phyloP scores from a whole-genome alignment of 2,329 filamentous ascomycete genomes.

The Ramularia endophylla region DNA sequence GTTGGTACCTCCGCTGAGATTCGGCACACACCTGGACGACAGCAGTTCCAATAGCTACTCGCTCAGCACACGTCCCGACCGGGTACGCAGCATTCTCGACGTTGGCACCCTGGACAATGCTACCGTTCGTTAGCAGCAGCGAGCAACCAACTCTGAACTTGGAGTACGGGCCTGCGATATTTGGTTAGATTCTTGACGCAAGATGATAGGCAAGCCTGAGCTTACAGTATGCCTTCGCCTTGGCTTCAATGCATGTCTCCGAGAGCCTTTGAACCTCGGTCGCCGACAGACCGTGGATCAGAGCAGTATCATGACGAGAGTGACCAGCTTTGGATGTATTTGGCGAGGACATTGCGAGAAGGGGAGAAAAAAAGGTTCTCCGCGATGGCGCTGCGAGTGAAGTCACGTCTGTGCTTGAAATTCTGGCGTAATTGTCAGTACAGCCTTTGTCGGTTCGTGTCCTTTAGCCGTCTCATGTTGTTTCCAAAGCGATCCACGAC shows the following conservation, averaged over 20 bases:
- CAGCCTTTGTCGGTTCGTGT: no score
- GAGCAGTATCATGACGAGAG: conserved; percentile 33
- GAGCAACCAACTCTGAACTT: conserved; percentile 85
- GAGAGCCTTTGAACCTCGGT: conserved; percentile 61
- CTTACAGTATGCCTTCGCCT: conserved; percentile 73
- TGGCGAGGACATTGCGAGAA: conserved; percentile 30
- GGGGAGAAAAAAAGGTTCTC: conserved; percentile 14
- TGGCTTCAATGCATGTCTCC: conserved; percentile 61
- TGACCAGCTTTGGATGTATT: conserved; percentile 30
- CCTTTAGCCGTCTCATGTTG: no score
- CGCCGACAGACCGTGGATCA: conserved; percentile 50
- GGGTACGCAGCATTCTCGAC: conserved; percentile 92
- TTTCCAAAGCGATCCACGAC: no score
- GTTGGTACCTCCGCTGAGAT: background rate
- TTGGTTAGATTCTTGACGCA: background rate
- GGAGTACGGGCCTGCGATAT: conserved; percentile 67
- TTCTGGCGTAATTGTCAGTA: no score
- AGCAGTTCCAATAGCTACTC: conserved; percentile 79
- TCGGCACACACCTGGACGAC: conserved; percentile 45
- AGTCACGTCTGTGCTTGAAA: no score
- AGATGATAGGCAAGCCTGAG: conserved; percentile 12
- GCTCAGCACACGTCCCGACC: conserved; percentile 91
- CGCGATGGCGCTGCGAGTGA: no score
- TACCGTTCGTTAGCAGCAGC: conserved; percentile 52
- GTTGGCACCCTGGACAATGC: conserved; percentile 67